Base-by-base conservation (phyloP, 2,329 filamentous ascomycete species). In the Didymella sp. region DNA sequence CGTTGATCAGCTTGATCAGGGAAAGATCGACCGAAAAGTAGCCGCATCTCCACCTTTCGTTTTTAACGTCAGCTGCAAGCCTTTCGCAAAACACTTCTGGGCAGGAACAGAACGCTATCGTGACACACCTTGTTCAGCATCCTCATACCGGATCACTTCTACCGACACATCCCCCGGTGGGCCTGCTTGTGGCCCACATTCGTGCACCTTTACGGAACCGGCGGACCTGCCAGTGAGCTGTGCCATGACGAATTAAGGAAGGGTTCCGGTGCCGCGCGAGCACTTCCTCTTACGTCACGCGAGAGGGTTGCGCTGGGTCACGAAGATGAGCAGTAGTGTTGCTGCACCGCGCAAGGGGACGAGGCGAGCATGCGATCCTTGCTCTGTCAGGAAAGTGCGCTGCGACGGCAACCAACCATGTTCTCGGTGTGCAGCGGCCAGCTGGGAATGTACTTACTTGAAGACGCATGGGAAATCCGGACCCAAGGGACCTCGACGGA, bases 371-470 rank as follows among this genome's bases (percentile, higher is more conserved):
- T 75, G 73, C 58, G 73, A 75, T 51, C 70, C 72, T 47, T 75
- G 73, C 45, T 73, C 72, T 27, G 66, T 75, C 51, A 63, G 73
- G 38, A 75, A 75, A 56, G 69, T 74, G 24, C 62, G 72, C 45
- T 75, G 73, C 33, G 72, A 75, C 46, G 73, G 73, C 44, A 70
- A 70, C 27, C 66, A 70, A 47, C 73, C 73, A 27, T 75, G 73
- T 52, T 67, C 68, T 21, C 64, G 72, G 38, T 75, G 73, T 49
- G 60, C 64, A 33, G 70, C 70, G 17, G 72, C 72, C 27, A 70
- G 67, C n/a, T 75, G 71, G 71, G 72, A 73, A 40, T 75, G 72
- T 55, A 75, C 72, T 24, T 75, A 72, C 56, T 63, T 75, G 37
- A 75, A 75, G 51, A 73, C 70, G 3, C 72, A 74, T 51, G 71